Percentiles rank a stretch among this genome's conserved stretches.
Evolutionary conservation across 163 green algal species (phyloP).

Genomic region (Chlamydomonas reinhardtii): DNA sequence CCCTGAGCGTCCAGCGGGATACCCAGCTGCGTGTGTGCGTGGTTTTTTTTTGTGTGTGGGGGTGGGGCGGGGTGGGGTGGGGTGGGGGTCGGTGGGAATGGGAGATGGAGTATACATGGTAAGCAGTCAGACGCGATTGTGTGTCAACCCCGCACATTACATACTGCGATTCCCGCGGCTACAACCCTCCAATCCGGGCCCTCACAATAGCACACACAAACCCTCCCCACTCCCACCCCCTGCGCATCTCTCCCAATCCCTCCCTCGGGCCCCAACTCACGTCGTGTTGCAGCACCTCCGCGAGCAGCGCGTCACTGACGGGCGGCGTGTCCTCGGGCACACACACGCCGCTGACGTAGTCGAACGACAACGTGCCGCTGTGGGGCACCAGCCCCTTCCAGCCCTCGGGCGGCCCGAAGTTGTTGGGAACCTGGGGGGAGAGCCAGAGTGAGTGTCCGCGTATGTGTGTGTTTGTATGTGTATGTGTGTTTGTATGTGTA

Average conservation of each 20-base stretch:
- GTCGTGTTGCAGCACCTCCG: slow-evolving; percentile 46
- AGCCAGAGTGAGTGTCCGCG: too few species aligned
- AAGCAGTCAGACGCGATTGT: too few species aligned
- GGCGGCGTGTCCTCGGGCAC: background rate
- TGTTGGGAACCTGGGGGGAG: slow-evolving; percentile 46
- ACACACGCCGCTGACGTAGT: slow-evolving; percentile 58
- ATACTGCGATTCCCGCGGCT: too few species aligned
- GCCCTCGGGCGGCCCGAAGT: slow-evolving; percentile 63
- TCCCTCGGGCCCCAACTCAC: too few species aligned
- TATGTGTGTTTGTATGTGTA: background rate
- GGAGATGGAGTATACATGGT: too few species aligned
- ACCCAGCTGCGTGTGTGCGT: background rate
- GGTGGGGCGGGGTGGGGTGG: background rate
- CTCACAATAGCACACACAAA: background rate
- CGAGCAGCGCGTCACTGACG: slow-evolving; percentile 38
- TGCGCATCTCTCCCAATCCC: background rate
- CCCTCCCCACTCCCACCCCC: background rate
- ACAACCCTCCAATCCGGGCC: background rate
- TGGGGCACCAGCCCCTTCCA: slow-evolving; percentile 69
- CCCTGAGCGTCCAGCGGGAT: slow-evolving; percentile 29
- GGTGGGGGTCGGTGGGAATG: background rate
- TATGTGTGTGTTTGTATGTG: too few species aligned
- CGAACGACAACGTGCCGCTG: slow-evolving; percentile 65
- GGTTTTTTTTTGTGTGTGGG: background rate
- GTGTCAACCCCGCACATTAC: too few species aligned